These are phyloP conservation scores for Leishmania tarentolae DNA, from an alignment of 208 protist genomes.

Conservation along the genomic window DNA sequence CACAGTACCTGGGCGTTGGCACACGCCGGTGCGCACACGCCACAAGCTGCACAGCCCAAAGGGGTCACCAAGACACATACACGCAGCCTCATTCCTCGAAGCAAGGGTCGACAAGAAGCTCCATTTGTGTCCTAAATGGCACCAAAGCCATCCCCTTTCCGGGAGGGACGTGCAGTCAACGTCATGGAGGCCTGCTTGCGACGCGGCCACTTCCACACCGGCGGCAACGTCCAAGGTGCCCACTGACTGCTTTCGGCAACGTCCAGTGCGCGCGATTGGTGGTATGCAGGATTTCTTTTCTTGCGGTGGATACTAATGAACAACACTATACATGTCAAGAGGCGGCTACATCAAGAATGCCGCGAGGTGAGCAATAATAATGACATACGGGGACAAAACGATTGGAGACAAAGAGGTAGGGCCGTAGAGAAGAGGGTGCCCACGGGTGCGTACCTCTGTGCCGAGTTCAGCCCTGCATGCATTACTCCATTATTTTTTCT, in stretches of 20 bases:
- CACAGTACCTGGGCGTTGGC: not conserved
- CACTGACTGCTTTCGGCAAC: not conserved
- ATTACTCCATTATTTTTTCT: not conserved
- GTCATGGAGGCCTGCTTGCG: not conserved
- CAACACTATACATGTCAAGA: constrained; percentile 3
- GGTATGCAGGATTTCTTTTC: not conserved
- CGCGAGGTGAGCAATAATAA: not conserved
- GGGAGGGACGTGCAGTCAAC: not conserved
- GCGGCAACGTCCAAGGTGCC: not conserved
- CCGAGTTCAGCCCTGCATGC: not conserved
- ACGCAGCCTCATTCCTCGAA: not conserved
- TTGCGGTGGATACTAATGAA: not conserved
- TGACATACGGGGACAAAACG: not conserved
- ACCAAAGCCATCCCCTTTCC: not conserved
- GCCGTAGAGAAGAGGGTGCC: not conserved
- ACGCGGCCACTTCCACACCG: not conserved
- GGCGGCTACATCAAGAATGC: constrained; percentile 3
- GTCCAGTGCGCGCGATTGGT: not conserved
- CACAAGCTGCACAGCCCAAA: not conserved
- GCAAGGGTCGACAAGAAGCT: not conserved
- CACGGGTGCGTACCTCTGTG: not conserved
- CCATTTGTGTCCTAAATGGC: not conserved
- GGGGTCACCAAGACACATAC: not conserved
- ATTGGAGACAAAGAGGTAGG: not conserved
- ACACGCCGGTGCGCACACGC: not conserved